These are phyloP conservation scores for Dendrobium chrysotoxum DNA, from an alignment of 106 monocot species.

Conservation along the genomic window DNA sequence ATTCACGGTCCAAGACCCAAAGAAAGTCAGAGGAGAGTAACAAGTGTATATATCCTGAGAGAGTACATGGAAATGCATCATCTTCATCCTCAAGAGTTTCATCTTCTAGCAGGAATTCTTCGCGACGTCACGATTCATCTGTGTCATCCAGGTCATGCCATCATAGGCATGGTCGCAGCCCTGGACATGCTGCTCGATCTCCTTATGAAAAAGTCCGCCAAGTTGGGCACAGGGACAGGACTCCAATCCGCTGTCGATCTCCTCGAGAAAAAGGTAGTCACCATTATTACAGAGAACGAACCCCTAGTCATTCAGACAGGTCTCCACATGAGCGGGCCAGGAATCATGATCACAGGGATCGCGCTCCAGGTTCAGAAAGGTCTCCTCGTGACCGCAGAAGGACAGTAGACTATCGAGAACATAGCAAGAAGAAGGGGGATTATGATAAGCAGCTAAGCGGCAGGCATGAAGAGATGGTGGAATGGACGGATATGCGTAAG, in stretches of 20 bases:
- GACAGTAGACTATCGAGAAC: conserved; percentile 27
- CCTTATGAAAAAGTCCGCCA: conserved; percentile 28
- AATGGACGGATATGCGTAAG: conserved; percentile 22
- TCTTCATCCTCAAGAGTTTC: conserved; percentile 25
- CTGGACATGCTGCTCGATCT: conserved; percentile 22
- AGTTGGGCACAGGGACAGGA: conserved; percentile 39
- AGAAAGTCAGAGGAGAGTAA: conserved; percentile 46
- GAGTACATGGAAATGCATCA: conserved; percentile 21
- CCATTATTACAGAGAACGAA: conserved; percentile 31
- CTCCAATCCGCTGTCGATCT: conserved; percentile 42
- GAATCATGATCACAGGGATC: conserved; percentile 29
- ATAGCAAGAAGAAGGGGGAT: conserved; percentile 19
- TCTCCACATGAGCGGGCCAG: conserved; percentile 38
- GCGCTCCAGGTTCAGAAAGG: conserved; percentile 28
- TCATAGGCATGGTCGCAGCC: conserved; percentile 43
- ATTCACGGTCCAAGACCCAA: conserved; percentile 38
- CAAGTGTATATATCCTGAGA: conserved; percentile 32
- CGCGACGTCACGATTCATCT: conserved; percentile 30
- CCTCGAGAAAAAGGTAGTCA: conserved; percentile 20
- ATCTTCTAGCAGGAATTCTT: conserved; percentile 29
- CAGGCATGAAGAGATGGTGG: conserved; percentile 27
- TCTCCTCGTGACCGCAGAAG: conserved; percentile 27
- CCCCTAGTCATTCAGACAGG: conserved; percentile 17
- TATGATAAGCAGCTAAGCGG: conserved; percentile 41
- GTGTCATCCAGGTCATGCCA: conserved; percentile 24